A percentile compares a stretch with the other conserved stretches of the same genome.
Evolutionary conservation across 1,139 yeast genomes (phyloP).

Genomic region (Lodderomyces margitis): DNA sequence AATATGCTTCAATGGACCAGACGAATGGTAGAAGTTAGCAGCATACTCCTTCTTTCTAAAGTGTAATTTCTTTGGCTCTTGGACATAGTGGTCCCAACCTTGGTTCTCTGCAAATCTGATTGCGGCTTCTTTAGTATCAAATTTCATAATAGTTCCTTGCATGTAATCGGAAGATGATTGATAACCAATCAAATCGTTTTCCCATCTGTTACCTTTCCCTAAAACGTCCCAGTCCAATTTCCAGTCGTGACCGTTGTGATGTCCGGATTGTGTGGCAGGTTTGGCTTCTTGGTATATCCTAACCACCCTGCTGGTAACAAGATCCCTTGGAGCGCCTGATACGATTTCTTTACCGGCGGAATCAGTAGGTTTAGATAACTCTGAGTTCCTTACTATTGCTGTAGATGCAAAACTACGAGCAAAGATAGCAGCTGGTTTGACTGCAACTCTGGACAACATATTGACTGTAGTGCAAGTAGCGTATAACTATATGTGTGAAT

Average conservation of each 20-base stretch:
- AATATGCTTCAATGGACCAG: slow-evolving; percentile 76
- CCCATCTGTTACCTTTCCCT: slow-evolving; percentile 83
- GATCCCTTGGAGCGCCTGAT: slow-evolving; percentile 78
- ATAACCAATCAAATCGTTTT: slow-evolving; percentile 85
- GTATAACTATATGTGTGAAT: too few relatives aligned
- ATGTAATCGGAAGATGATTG: slow-evolving; percentile 79
- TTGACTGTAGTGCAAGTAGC: too few relatives aligned
- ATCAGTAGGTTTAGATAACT: slow-evolving; percentile 16
- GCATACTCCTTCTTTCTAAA: slow-evolving; percentile 78
- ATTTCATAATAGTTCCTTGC: slow-evolving; percentile 82
- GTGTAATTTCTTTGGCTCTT: slow-evolving; percentile 74
- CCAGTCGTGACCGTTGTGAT: slow-evolving; percentile 60
- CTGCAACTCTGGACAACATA: slow-evolving; percentile 25
- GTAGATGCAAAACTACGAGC: slow-evolving; percentile 24
- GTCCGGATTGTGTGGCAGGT: slow-evolving; percentile 80
- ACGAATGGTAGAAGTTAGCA: slow-evolving; percentile 64
- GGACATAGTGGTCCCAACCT: slow-evolving; percentile 82
- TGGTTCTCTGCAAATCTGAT: slow-evolving; percentile 78
- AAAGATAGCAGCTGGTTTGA: slow-evolving; percentile 16
- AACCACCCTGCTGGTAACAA: slow-evolving; percentile 62
- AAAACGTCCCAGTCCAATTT: slow-evolving; percentile 82
- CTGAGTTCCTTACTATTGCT: slow-evolving; percentile 17
- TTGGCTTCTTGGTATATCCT: slow-evolving; percentile 77
- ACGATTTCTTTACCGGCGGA: slow-evolving; percentile 52
- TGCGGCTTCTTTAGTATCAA: slow-evolving; percentile 76